phyloP scores from a whole-genome alignment of 1,139 yeast genomes.

The Yamadazyma atlantica region DNA sequence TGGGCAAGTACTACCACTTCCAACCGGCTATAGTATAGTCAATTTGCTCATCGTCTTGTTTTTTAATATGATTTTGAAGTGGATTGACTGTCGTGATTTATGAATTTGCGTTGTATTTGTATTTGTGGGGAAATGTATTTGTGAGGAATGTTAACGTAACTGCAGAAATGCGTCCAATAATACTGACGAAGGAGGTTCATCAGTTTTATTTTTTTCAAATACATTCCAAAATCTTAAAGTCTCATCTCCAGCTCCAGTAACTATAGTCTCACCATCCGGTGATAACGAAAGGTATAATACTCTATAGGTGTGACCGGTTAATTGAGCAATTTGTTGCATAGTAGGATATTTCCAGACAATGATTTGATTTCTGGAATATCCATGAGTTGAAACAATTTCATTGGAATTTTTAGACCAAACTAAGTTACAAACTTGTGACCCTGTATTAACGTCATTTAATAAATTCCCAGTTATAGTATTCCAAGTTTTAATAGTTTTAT shows the following conservation, averaged over 20 bases:
- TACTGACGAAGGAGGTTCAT: conserved; percentile 60
- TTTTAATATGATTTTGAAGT: too few species aligned
- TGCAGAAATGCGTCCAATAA: conserved; percentile 79
- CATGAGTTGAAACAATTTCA: conserved; percentile 93
- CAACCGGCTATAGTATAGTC: too few species aligned
- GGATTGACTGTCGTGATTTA: too few species aligned
- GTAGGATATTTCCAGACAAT: conserved; percentile 94
- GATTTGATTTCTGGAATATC: conserved; percentile 87
- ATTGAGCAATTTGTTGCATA: conserved; percentile 89
- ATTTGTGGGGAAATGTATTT: background rate
- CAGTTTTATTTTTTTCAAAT: conserved; percentile 70
- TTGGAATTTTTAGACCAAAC: conserved; percentile 92
- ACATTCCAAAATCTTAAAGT: conserved; percentile 92
- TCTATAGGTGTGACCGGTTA: conserved; percentile 92
- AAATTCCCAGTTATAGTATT: conserved; percentile 78
- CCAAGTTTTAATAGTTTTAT: conserved; percentile 89
- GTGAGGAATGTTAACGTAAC: conserved; percentile 56
- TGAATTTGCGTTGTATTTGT: too few species aligned
- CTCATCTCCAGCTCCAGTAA: conserved; percentile 98
- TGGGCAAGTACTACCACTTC: too few species aligned
- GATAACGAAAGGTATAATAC: conserved; percentile 86
- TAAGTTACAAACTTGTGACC: conserved; percentile 93
- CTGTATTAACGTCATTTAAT: conserved; percentile 81
- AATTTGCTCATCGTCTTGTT: too few species aligned
- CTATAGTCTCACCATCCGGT: conserved; percentile 98